Evolutionary conservation across 139 green algal genomes (phyloP).

Genomic region (Picochlorum sp.): DNA sequence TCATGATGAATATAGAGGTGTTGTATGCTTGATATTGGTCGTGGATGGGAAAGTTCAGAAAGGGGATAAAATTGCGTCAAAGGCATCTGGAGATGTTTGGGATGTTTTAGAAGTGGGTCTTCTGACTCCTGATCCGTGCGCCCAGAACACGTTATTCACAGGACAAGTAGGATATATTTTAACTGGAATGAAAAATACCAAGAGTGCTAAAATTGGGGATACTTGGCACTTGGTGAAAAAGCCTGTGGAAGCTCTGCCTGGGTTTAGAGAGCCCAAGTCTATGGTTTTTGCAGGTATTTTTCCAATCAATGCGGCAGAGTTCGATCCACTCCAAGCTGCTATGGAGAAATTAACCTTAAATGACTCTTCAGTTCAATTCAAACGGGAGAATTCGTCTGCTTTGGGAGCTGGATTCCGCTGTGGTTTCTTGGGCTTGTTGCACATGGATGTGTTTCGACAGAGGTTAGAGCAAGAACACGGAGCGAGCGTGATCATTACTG

Average conservation of each 20-base stretch:
- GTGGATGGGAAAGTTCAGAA: conserved; percentile 57
- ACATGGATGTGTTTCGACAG: conserved; percentile 92
- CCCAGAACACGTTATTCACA: conserved; percentile 49
- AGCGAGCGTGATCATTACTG: conserved; percentile 61
- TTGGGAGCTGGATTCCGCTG: conserved; percentile 82
- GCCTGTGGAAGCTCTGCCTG: conserved; percentile 29
- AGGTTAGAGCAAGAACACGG: conserved; percentile 75
- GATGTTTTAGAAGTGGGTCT: conserved; percentile 69
- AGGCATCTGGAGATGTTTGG: conserved; percentile 45
- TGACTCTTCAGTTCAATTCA: conserved; percentile 70
- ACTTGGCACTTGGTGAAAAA: conserved; percentile 50
- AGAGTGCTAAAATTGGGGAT: conserved; percentile 67
- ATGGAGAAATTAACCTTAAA: conserved; percentile 83
- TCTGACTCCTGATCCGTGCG: conserved; percentile 48
- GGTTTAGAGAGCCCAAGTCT: conserved; percentile 67
- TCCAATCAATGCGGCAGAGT: conserved; percentile 50
- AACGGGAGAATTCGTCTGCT: conserved; percentile 72
- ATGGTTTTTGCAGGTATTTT: conserved; percentile 87
- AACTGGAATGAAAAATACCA: conserved; percentile 71
- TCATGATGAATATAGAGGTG: conserved; percentile 21
- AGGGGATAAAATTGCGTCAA: conserved; percentile 44
- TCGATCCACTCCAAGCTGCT: conserved; percentile 53
- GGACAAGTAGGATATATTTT: conserved; percentile 88
- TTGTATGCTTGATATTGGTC: conserved; percentile 64
- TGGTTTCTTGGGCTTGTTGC: conserved; percentile 83